Evolutionary conservation across 192 early-diverging fungal species (phyloP).

Genomic region (Backusella tuberculispora): DNA sequence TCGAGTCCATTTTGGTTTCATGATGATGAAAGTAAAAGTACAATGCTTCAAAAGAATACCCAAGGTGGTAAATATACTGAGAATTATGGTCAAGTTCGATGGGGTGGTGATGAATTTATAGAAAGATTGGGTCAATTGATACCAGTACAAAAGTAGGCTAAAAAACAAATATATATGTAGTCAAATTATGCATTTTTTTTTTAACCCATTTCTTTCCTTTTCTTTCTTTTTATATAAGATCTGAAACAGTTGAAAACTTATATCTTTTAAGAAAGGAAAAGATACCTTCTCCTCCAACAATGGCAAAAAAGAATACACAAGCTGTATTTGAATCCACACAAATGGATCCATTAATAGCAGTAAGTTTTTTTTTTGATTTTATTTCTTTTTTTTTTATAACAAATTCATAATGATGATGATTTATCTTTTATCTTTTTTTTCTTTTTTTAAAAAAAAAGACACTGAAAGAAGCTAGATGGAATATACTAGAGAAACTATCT

Average conservation of each 20-base stretch:
- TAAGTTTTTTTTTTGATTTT: slow-evolving; percentile 28
- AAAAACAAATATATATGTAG: not conserved
- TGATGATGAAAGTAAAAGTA: slow-evolving; percentile 61
- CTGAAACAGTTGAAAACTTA: not conserved
- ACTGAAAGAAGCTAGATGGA: slow-evolving; percentile 75
- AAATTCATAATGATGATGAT: not conserved
- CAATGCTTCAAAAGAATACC: slow-evolving; percentile 16
- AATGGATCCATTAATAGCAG: slow-evolving; percentile 46
- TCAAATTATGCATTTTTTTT: not conserved
- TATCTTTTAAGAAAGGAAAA: slow-evolving; percentile 7
- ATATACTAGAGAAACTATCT: slow-evolving; percentile 75
- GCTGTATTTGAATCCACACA: slow-evolving; percentile 38
- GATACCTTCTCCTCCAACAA: not conserved
- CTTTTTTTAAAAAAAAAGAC: slow-evolving; percentile 39
- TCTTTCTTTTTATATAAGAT: slow-evolving; percentile 7
- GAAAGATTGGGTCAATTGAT: slow-evolving; percentile 49
- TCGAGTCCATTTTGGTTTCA: slow-evolving; percentile 75
- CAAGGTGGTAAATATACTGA: slow-evolving; percentile 27
- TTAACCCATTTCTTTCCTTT: not conserved
- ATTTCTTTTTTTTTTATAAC: not conserved
- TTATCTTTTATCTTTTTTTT: not conserved
- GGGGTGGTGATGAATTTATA: slow-evolving; percentile 76
- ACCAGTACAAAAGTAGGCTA: slow-evolving; percentile 42
- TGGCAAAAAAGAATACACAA: slow-evolving; percentile 6
- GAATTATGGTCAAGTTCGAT: slow-evolving; percentile 45